These are phyloP conservation scores for Phytophthora citricola DNA, from an alignment of 352 stramenopile species.

Conservation along the genomic window DNA sequence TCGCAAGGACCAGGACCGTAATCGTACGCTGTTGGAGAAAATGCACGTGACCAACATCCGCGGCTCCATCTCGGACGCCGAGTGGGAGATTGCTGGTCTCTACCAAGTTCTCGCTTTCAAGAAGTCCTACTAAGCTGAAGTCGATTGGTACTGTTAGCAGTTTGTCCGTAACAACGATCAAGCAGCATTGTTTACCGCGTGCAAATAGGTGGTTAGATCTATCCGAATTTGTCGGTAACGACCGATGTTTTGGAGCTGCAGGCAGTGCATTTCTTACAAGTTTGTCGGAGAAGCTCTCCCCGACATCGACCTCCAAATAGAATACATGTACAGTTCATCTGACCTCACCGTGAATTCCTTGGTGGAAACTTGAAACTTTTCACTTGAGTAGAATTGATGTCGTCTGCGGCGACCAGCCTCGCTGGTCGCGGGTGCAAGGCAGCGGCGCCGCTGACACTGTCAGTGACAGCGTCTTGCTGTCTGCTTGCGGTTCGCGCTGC, in stretches of 20 bases:
- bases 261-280: too few relatives aligned
- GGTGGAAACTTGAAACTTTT: too few relatives aligned
- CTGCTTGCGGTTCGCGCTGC: neutral
- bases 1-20: slow-evolving; percentile 72
- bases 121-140: slow-evolving; percentile 67
- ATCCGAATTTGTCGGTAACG: too few relatives aligned
- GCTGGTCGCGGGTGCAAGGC: neutral
- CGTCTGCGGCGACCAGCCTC: neutral
- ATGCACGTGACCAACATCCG: slow-evolving; percentile 91
- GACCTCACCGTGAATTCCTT: too few relatives aligned
- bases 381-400: neutral
- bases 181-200: too few relatives aligned
- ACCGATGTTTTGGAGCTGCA: too few relatives aligned
- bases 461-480: neutral
- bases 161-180: neutral
- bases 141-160: neutral
- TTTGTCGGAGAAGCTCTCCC: too few relatives aligned
- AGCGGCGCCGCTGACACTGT: neutral
- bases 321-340: too few relatives aligned
- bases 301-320: too few relatives aligned
- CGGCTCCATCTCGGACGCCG: slow-evolving; percentile 82
- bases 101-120: slow-evolving; percentile 89
- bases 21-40: slow-evolving; percentile 75
- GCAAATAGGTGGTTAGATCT: too few relatives aligned
- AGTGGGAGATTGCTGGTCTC: slow-evolving; percentile 88